A percentile compares a stretch with the other conserved stretches of the same genome.
phyloP scores from a whole-genome alignment of 2,329 filamentous ascomycete genomes.

The Venturia carpophila region DNA sequence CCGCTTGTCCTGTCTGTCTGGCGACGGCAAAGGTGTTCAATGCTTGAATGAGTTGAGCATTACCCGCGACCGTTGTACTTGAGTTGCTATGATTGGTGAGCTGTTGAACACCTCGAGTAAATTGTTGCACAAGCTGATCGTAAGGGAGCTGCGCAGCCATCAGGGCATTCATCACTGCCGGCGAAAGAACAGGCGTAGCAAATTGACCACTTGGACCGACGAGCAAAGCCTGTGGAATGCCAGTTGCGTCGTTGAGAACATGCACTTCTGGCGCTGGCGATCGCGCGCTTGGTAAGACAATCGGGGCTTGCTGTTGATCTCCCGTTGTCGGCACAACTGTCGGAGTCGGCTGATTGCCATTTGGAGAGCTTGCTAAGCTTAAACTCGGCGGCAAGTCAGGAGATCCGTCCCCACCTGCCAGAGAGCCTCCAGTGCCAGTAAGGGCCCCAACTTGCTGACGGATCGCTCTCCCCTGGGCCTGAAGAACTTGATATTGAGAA shows the following conservation, averaged over 20 bases:
- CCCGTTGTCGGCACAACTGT: background rate
- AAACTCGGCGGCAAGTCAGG: background rate
- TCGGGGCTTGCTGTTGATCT: background rate
- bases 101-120: conserved; percentile 11
- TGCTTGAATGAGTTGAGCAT: background rate
- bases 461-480: conserved; percentile 11
- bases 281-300: background rate
- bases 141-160: conserved; percentile 15
- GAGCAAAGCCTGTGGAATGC: conserved; percentile 16
- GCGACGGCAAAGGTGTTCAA: conserved; percentile 1
- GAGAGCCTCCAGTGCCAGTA: background rate
- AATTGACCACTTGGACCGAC: conserved; percentile 18
- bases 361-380: background rate
- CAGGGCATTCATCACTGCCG: conserved; percentile 15
- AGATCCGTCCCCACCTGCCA: background rate
- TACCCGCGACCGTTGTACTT: background rate
- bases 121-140: conserved; percentile 15
- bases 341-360: background rate
- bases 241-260: conserved; percentile 12
- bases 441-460: conserved; percentile 3
- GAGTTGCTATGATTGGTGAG: background rate
- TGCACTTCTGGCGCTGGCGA: background rate
- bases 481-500: conserved; percentile 7
- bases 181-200: background rate
- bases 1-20: background rate